phyloP scores from a whole-genome alignment of 257 asterid species.

The Gentiana macrophylla region DNA sequence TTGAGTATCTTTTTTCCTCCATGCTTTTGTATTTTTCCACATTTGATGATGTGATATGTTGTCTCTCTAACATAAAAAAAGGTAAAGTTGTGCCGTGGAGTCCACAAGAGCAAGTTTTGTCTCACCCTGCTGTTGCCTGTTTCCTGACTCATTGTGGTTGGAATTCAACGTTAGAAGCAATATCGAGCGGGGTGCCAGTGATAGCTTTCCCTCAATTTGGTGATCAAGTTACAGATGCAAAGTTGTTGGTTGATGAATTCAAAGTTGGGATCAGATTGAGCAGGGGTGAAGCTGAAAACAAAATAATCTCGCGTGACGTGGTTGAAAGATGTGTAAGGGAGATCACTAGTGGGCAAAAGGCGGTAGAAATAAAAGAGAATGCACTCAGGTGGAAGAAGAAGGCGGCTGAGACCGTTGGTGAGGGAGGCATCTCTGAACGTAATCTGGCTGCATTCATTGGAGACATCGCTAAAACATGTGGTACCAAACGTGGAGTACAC shows the following conservation, averaged over 20 bases:
- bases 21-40: no score
- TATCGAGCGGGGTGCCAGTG: constrained; percentile 63
- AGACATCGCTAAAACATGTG: no score
- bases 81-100: constrained; percentile 63
- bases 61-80: neutral
- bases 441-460: constrained; percentile 5
- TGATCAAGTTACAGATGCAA: constrained; percentile 80
- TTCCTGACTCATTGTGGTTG: constrained; percentile 52
- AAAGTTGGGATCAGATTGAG: constrained; percentile 56
- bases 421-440: constrained; percentile 49
- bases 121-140: no score
- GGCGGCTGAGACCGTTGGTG: constrained; percentile 57
- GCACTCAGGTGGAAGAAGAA: constrained; percentile 50
- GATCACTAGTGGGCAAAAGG: constrained; percentile 29
- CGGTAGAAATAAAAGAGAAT: constrained; percentile 38
- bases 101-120: constrained; percentile 55
- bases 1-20: no score
- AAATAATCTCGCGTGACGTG: constrained; percentile 39
- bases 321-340: constrained; percentile 14
- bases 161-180: constrained; percentile 11
- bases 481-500: no score
- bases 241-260: constrained; percentile 62
- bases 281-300: constrained; percentile 56
- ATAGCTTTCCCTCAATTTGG: constrained; percentile 82
- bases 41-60: no score